These are phyloP conservation scores for Vigna unguiculata DNA, from an alignment of 306 rosid species.

Conservation along the genomic window DNA sequence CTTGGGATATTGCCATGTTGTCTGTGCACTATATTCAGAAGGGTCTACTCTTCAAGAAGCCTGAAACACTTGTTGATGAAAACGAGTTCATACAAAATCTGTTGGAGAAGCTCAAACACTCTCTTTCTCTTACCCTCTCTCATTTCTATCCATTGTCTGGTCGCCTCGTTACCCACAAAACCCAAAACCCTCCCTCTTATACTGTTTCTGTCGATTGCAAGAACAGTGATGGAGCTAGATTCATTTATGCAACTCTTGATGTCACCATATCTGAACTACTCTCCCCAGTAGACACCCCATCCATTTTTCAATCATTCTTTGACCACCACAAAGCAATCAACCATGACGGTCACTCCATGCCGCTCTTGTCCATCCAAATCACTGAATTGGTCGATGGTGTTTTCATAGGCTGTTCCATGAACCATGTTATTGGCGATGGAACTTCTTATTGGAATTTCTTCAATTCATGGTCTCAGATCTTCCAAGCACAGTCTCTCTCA, in stretches of 20 bases:
- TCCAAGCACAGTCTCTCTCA: conserved; percentile 45
- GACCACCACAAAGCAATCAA: conserved; percentile 62
- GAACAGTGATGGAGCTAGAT: conserved; percentile 50
- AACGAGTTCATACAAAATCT: conserved; percentile 37
- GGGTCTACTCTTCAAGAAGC: conserved; percentile 65
- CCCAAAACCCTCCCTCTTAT: conserved; percentile 42
- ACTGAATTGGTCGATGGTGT: conserved; percentile 61
- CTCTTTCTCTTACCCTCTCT: conserved; percentile 54
- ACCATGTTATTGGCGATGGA: conserved; percentile 60
- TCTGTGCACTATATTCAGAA: conserved; percentile 62
- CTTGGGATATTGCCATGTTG: conserved; percentile 57
- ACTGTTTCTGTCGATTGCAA: conserved; percentile 50
- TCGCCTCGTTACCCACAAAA: conserved; percentile 47
- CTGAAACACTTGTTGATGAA: background rate
- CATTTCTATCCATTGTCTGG: conserved; percentile 70
- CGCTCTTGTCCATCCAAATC: conserved; percentile 63
- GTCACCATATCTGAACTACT: conserved; percentile 51
- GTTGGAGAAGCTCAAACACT: conserved; percentile 49
- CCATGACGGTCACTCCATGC: conserved; percentile 62
- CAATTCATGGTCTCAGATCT: conserved; percentile 64
- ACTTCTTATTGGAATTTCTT: conserved; percentile 67
- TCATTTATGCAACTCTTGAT: conserved; percentile 55
- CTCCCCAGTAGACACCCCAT: conserved; percentile 57
- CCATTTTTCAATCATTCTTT: conserved; percentile 55
- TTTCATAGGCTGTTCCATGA: conserved; percentile 62